These are phyloP conservation scores for Boletus rubroflammeus DNA, from an alignment of 768 basidiomycete genomes.

Conservation along the genomic window DNA sequence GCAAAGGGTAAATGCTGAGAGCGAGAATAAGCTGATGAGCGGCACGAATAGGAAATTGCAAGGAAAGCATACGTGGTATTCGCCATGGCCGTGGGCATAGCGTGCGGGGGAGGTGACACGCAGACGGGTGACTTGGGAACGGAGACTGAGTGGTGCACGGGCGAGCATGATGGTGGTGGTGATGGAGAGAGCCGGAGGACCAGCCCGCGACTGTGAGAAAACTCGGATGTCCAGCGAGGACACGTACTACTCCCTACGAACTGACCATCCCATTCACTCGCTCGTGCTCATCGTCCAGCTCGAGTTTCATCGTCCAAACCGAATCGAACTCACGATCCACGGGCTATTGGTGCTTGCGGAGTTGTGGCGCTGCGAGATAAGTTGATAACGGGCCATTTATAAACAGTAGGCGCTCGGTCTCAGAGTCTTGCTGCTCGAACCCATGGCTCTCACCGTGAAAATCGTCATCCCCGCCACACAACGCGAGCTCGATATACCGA, in stretches of 20 bases:
- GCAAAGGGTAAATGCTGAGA: conserved; percentile 54
- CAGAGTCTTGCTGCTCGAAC: conserved; percentile 12
- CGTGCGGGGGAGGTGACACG: conserved; percentile 33
- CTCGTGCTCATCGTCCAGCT: background rate
- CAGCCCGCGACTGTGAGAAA: conserved; percentile 20
- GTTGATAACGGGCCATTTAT: conserved; percentile 5
- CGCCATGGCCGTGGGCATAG: conserved; percentile 46
- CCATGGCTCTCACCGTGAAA: conserved; percentile 45
- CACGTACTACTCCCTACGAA: background rate
- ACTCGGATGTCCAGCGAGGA: background rate
- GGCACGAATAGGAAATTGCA: background rate
- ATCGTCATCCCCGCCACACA: conserved; percentile 41
- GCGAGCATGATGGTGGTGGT: conserved; percentile 37
- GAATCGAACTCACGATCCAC: background rate
- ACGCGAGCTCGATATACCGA: conserved; percentile 61
- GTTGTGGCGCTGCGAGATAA: conserved; percentile 11
- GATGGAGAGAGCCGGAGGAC: conserved; percentile 15
- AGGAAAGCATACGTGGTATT: conserved; percentile 46
- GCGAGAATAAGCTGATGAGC: conserved; percentile 6
- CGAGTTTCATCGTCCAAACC: background rate
- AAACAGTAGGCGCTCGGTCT: too few relatives aligned
- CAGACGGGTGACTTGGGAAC: conserved; percentile 36
- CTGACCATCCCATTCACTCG: background rate
- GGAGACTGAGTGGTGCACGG: conserved; percentile 40
- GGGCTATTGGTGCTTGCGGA: background rate